phyloP scores from a whole-genome alignment of 2,329 filamentous ascomycete genomes.

The Fusarium nelsonii region DNA sequence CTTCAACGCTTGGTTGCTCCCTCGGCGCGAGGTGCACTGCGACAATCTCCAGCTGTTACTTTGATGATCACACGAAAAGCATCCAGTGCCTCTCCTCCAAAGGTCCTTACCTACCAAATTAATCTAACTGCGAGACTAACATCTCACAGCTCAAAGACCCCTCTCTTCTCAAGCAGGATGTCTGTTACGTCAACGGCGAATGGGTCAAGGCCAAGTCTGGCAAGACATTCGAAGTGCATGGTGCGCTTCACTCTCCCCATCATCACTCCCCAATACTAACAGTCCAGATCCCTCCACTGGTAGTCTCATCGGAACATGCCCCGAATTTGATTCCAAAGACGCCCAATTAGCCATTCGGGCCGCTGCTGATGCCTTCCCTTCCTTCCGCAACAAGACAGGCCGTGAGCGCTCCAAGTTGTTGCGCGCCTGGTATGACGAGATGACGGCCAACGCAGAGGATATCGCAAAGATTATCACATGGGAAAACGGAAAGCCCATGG shows the following conservation, averaged over 20 bases:
- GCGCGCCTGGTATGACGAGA: slow-evolving; percentile 83
- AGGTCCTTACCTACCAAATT: slow-evolving; percentile 50
- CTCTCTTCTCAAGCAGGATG: slow-evolving; percentile 85
- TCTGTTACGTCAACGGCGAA: slow-evolving; percentile 90
- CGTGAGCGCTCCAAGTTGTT: slow-evolving; percentile 81
- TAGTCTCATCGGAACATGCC: slow-evolving; percentile 82
- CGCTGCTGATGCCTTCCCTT: slow-evolving; percentile 80
- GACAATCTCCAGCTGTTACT: slow-evolving; percentile 49
- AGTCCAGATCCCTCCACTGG: slow-evolving; percentile 82
- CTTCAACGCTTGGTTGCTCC: slow-evolving; percentile 50
- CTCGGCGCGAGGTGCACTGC: slow-evolving; percentile 45
- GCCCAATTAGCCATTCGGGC: slow-evolving; percentile 84
- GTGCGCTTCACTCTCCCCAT: slow-evolving; percentile 55
- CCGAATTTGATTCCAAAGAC: slow-evolving; percentile 85
- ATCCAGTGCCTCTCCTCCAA: slow-evolving; percentile 61
- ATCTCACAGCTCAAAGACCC: slow-evolving; percentile 75
- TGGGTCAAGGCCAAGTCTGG: slow-evolving; percentile 89
- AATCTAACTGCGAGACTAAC: background rate
- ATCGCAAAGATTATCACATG: slow-evolving; percentile 85
- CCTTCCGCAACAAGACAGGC: slow-evolving; percentile 77
- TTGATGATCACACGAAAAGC: slow-evolving; percentile 54
- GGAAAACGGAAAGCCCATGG: slow-evolving; percentile 89
- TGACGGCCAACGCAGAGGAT: slow-evolving; percentile 83
- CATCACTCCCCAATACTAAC: slow-evolving; percentile 14
- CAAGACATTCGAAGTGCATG: slow-evolving; percentile 89